Base-by-base conservation (phyloP, 1,139 yeast genomes). In the Yamadazyma spencermartinsiae region DNA sequence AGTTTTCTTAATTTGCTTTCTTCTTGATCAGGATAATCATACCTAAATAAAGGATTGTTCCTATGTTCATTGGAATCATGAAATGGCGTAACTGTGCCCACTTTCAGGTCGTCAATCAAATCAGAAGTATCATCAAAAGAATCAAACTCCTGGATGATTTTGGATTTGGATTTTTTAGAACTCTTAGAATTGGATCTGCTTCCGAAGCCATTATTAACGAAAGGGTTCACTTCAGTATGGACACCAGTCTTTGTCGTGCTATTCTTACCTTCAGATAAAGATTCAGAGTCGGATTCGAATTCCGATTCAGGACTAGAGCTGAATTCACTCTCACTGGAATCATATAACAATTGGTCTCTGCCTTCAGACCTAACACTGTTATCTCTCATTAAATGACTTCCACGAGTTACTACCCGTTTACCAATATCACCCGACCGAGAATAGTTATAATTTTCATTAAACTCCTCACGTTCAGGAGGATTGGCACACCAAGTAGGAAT, bases 401-500 rank as follows among this genome's bases (percentile, higher is more conserved):
- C 34, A 15, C 33, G 20, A 18, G 41, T 10, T 4, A 14, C 21
- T 6, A 30, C 27, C 17, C 40, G 36, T 27, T 39, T 41, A 7
- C 43, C 40, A 20, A 43, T 38, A 34, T 49, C 52, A 5, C 54
- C 49, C 9, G 49, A 25, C 28, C 54, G 31, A n/a, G 44, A 39
- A 35, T 48, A 49, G 10, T 14, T 26, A 24, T 41, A 43, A 7
- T 37, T 39, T 20, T 46, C 47, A 21, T 48, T 54, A 18, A 48
- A 50, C 3, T 56, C 60, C 5, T 59, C 61, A 12, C 54, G 60
- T 2, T 49, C 58, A 0, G 52, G 52, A 1, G 74, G 74, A 42
- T 70, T 68, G 11, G 72, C 71, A 55, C 75, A 71, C 76, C 76
- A 71, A 16, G 65, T 44, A 0, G 76, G 75, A 8, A 67, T 47